Base-by-base conservation (phyloP, 1,284 basidiomycete species). In the Xerocomus minutiporus region DNA sequence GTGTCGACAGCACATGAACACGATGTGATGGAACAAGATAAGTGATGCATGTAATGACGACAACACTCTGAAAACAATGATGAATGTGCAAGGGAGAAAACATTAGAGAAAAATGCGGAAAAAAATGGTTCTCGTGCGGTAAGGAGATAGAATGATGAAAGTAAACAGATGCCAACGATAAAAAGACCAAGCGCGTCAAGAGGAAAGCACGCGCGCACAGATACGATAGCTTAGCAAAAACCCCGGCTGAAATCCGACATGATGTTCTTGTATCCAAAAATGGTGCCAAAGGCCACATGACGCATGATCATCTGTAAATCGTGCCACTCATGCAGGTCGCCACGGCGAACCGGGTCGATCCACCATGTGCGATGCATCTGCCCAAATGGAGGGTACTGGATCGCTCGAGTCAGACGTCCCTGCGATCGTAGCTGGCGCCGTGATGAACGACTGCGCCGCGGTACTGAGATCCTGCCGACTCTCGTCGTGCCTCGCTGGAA, bases 361-460 rank as follows among this genome's bases (percentile, higher is more conserved):
- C 15, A 70, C 64, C 73, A 78, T 75, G 47, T 74, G 69, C 17
- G 70, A 64, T 12, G 59, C 41, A 23, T 71, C 73, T 34, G 71
- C 72, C 76, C 75, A 71, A 53, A 63, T 72, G 39, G 65, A 59
- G 5, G 70, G 71, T 23, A 47, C 49, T 7, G 17, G 58, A 5
- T 66, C 70, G 11, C 66, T 60, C 49, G 70, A 68, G 35, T 71
- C 73, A 2, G 78, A 80, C 20, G 66, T 68, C 35, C 79, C 78
- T 25, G 75, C 75, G 17, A 84, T 65, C 8, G 81, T 83, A 41
- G 78, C 73, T 40, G 86, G 74, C 13, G 77, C 77, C 3, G 86
- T 86, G 28, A 87, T 75, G 60, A 86, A 85, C 51, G 84, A 86
- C 56, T 75, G 74, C 4, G 79, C 75, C 23, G 86, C 85, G 0